Evolutionary conservation across 2,329 filamentous ascomycete species (phyloP).

Genomic region (Scedosporium boydii): DNA sequence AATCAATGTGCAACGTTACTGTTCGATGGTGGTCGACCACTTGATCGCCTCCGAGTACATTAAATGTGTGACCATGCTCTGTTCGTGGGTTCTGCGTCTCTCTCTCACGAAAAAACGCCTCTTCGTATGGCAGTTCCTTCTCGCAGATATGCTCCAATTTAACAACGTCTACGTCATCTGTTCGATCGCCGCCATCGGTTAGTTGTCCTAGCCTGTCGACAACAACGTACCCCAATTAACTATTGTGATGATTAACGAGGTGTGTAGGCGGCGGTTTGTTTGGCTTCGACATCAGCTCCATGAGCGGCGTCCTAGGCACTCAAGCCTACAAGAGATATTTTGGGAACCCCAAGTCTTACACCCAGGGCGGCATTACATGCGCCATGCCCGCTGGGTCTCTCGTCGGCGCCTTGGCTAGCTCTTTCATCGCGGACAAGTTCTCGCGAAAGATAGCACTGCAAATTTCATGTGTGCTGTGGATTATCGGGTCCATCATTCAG

Average conservation of each 20-base stretch:
- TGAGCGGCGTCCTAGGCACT: slow-evolving; percentile 60
- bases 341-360: slow-evolving; percentile 45
- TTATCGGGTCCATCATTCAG: slow-evolving; percentile 43
- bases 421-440: slow-evolving; percentile 39
- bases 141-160: slow-evolving; percentile 28
- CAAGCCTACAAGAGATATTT: slow-evolving; percentile 65
- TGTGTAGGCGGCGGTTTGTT: slow-evolving; percentile 56
- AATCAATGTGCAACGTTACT: too few species aligned
- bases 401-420: slow-evolving; percentile 43
- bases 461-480: slow-evolving; percentile 40
- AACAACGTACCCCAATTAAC: background rate
- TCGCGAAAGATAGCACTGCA: slow-evolving; percentile 41
- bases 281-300: slow-evolving; percentile 70
- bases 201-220: slow-evolving; percentile 10
- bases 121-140: background rate
- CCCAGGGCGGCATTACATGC: slow-evolving; percentile 62
- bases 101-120: background rate
- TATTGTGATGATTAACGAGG: background rate
- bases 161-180: slow-evolving; percentile 52
- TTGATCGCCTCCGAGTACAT: too few species aligned
- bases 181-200: slow-evolving; percentile 52
- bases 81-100: background rate
- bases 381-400: slow-evolving; percentile 67
- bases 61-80: background rate
- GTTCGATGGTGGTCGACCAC: too few species aligned